Evolutionary conservation across 768 basidiomycete species (phyloP), one percentile per base, ranked within the genome.

Genomic region (Leccinellum rugosiceps): DNA sequence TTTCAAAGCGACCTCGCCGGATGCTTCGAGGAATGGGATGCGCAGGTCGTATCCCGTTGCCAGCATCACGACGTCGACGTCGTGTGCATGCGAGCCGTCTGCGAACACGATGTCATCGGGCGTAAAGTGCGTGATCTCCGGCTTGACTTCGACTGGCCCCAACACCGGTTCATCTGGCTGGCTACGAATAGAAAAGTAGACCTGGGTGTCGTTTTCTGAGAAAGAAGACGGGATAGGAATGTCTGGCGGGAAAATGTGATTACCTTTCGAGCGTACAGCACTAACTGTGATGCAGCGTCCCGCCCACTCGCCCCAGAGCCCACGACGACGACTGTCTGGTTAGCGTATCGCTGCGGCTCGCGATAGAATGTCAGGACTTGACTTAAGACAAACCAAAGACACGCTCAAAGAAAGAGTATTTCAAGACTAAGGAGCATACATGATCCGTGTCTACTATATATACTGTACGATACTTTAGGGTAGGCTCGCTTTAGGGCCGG

Each of bases 11-110:
- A 55, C 52, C 48, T 61, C 58, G 1, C 64, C 64, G 59, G 69
- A 55, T 70, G 65, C 6, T 67, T 71, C 54, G 28, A 78, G 68
- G 76, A 85, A 85, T 0, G 83, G 83, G 7, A 83, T 71, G 21
- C 73, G 74, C 50, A 79, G 58, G 55, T 83, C 74, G 63, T 86
- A 86, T 8, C 85, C 84, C 0, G 83, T 85, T 0, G 70, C 82
- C 14, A 84, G 76, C 26, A 85, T 62, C 34, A 86, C 70, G 6
- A 74, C 62, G 57, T 84, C 80, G 28, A 81, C 75, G 41, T 76
- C 71, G 17, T 56, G 35, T 3, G 75, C 55, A 1, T 64, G 56
- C 1, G 79, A 76, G 14, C 78, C 80, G 62, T 85, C 83, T 0
- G 60, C 61, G 59, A 86, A 83, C 15, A 80, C 73, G 31, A 83